phyloP scores from a whole-genome alignment of 140 eudicot species.

The Bidens hawaiensis region DNA sequence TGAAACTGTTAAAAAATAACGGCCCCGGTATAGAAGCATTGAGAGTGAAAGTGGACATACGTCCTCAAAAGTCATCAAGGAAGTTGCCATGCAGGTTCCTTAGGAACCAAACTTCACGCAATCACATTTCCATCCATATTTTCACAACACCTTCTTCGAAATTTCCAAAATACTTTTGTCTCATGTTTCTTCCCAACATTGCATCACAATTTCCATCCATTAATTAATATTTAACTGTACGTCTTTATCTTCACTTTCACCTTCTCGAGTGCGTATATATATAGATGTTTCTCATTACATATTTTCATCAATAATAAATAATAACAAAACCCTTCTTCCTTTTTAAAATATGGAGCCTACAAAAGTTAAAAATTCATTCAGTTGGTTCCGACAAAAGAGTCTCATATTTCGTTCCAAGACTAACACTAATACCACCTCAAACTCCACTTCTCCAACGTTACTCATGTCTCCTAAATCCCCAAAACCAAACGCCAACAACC shows the following conservation, averaged over 20 bases:
- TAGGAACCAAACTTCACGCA: conserved; percentile 24
- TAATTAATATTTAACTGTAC: neutral
- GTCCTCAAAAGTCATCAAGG: conserved; percentile 28
- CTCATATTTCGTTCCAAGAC: conserved; percentile 34
- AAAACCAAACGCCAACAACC: conserved; percentile 4
- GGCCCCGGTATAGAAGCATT: neutral
- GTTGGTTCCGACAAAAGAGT: conserved; percentile 42
- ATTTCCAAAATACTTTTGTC: conserved; percentile 1
- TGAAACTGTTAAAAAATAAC: neutral
- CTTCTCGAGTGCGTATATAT: neutral
- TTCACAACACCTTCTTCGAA: conserved; percentile 25
- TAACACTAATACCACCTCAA: conserved; percentile 22
- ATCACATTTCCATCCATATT: too few species aligned
- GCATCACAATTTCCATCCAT: conserved; percentile 1
- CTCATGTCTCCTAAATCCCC: conserved; percentile 40
- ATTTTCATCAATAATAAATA: neutral
- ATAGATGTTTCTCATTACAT: neutral
- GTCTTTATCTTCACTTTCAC: neutral
- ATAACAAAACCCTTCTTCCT: neutral
- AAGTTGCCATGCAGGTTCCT: conserved; percentile 79
- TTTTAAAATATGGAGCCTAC: conserved; percentile 31
- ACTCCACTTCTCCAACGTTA: conserved; percentile 23
- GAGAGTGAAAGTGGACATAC: neutral
- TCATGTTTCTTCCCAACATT: neutral
- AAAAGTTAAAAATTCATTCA: conserved; percentile 40